Evolutionary conservation across 2,329 filamentous ascomycete genomes (phyloP).

Genomic region (Trematosphaeria pertusa): DNA sequence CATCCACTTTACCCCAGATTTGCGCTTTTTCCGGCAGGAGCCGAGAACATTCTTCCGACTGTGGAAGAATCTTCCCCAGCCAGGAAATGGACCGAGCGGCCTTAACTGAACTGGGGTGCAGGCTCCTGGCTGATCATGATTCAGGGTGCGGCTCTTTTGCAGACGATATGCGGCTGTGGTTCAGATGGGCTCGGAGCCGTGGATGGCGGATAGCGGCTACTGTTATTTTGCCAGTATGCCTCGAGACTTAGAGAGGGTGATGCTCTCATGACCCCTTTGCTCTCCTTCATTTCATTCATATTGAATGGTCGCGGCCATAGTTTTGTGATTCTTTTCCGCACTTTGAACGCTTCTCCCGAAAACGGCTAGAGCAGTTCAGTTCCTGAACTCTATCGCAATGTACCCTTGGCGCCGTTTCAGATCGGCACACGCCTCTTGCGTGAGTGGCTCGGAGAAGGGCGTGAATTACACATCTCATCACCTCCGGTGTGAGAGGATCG

Average conservation of each 20-base stretch:
- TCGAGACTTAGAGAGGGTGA: not conserved
- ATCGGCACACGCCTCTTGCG: slow-evolving; percentile 6
- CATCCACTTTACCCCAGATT: slow-evolving; percentile 35
- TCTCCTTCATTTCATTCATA: slow-evolving; percentile 7
- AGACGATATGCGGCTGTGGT: slow-evolving; percentile 31
- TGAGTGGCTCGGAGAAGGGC: slow-evolving; percentile 8
- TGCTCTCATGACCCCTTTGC: not conserved
- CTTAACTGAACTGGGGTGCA: slow-evolving; percentile 8
- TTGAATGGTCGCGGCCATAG: too few relatives aligned
- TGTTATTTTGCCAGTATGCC: slow-evolving; percentile 18
- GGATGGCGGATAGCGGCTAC: slow-evolving; percentile 11
- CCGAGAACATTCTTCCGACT: slow-evolving; percentile 16
- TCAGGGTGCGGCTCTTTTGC: slow-evolving; percentile 24
- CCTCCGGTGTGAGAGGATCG: slow-evolving; percentile 12
- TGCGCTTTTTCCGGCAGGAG: slow-evolving; percentile 14
- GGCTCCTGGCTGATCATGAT: slow-evolving; percentile 5
- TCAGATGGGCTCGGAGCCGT: slow-evolving; percentile 9
- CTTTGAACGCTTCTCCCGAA: too few relatives aligned
- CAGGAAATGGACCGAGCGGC: not conserved
- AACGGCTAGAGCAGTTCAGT: too few relatives aligned
- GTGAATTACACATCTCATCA: slow-evolving; percentile 20
- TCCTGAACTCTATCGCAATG: slow-evolving; percentile 17
- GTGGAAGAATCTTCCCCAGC: not conserved
- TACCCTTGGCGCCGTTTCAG: slow-evolving; percentile 20
- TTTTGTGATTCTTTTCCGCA: too few relatives aligned